A percentile compares a stretch with the other conserved stretches of the same genome.
These are phyloP conservation scores for Fusarium sp. DNA, from an alignment of 2,329 filamentous ascomycete species.

Conservation along the genomic window DNA sequence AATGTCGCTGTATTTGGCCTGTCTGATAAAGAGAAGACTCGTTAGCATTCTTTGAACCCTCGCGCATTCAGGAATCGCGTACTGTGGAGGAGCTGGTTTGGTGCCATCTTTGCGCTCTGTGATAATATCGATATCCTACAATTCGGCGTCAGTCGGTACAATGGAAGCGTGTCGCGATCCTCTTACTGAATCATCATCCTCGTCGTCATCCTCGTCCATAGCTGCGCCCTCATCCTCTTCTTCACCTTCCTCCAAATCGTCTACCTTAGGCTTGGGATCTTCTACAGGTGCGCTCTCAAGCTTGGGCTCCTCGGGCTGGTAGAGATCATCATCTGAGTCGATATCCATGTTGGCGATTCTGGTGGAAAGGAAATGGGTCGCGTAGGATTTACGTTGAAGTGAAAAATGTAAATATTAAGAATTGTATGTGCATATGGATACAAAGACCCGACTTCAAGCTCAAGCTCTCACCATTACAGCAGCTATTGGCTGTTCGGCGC, in stretches of 20 bases:
- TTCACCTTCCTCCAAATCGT: slow-evolving; percentile 72
- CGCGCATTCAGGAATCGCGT: slow-evolving; percentile 47
- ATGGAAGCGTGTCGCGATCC: not conserved
- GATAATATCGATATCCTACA: slow-evolving; percentile 74
- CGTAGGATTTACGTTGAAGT: not conserved
- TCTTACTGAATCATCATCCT: slow-evolving; percentile 61
- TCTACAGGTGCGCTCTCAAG: slow-evolving; percentile 48
- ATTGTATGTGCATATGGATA: not conserved
- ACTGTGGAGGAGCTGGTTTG: slow-evolving; percentile 70
- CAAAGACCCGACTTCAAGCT: slow-evolving; percentile 38
- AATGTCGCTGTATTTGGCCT: slow-evolving; percentile 73
- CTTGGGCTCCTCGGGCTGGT: slow-evolving; percentile 68
- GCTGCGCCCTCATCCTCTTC: slow-evolving; percentile 71
- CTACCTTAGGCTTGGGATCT: slow-evolving; percentile 55
- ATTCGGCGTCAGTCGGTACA: slow-evolving; percentile 10
- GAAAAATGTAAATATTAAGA: not conserved
- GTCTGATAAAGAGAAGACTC: slow-evolving; percentile 52
- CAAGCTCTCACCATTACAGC: slow-evolving; percentile 29
- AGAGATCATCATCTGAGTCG: slow-evolving; percentile 76
- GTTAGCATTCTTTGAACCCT: slow-evolving; percentile 12
- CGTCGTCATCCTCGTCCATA: slow-evolving; percentile 61
- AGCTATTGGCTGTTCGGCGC: slow-evolving; percentile 31
- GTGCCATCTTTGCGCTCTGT: slow-evolving; percentile 74
- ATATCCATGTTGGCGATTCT: slow-evolving; percentile 66
- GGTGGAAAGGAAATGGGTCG: not conserved